A percentile compares a stretch with the other conserved stretches of the same genome.
These are phyloP conservation scores for Lonicera japonica DNA, from an alignment of 129 eudicot genomes.

Conservation along the genomic window DNA sequence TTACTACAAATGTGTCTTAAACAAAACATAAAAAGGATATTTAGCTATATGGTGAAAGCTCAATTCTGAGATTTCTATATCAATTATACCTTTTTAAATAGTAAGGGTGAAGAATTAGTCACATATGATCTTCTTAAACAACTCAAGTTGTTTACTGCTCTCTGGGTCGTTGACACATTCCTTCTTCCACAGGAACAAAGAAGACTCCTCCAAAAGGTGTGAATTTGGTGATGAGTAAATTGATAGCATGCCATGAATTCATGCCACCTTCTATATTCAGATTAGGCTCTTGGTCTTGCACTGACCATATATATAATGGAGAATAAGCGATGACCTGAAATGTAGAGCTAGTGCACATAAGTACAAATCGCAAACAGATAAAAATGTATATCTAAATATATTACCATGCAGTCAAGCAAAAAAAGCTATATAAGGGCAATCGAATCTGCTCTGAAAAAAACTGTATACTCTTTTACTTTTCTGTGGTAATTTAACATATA, in stretches of 20 bases:
- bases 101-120: slow-evolving; percentile 21
- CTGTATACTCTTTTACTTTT: no score
- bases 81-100: slow-evolving; percentile 33
- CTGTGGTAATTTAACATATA: no score
- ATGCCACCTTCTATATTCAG: neutral
- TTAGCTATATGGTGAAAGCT: neutral
- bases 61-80: neutral
- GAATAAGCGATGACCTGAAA: neutral
- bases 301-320: neutral
- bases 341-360: neutral
- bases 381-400: no score
- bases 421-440: no score
- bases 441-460: no score
- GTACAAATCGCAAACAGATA: no score
- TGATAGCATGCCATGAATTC: slow-evolving; percentile 41
- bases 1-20: neutral
- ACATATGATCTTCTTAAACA: neutral
- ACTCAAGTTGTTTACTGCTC: slow-evolving; percentile 11
- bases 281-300: neutral
- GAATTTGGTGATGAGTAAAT: slow-evolving; percentile 30
- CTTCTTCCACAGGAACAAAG: slow-evolving; percentile 24
- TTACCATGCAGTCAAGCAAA: no score
- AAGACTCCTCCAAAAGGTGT: slow-evolving; percentile 28
- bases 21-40: neutral
- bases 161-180: slow-evolving; percentile 21